Evolutionary conservation across 306 rosid species (phyloP).

Genomic region (Vicia faba): DNA sequence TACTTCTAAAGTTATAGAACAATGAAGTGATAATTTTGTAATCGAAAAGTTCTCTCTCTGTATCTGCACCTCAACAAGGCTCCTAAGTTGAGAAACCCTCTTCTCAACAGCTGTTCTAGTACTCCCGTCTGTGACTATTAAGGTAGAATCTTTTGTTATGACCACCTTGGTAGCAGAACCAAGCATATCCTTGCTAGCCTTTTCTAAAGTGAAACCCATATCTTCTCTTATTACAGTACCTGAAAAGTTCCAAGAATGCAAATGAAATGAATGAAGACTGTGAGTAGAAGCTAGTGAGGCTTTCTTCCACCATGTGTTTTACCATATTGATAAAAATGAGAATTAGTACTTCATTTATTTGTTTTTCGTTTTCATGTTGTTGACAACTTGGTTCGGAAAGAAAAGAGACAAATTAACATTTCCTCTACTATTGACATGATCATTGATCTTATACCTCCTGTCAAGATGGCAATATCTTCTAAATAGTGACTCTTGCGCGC

Average conservation of each 20-base stretch:
- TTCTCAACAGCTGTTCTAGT: slow-evolving; percentile 61
- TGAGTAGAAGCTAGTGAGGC: slow-evolving; percentile 6
- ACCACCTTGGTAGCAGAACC: slow-evolving; percentile 76
- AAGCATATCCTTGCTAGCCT: slow-evolving; percentile 57
- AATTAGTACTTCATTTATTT: too few species aligned
- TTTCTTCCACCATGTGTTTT: slow-evolving; percentile 11
- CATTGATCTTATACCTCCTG: slow-evolving; percentile 71
- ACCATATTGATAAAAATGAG: too few species aligned
- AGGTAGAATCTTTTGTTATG: slow-evolving; percentile 78
- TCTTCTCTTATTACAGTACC: slow-evolving; percentile 92
- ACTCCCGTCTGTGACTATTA: slow-evolving; percentile 83
- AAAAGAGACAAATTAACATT: too few species aligned
- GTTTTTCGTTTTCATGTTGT: too few species aligned
- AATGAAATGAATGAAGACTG: slow-evolving; percentile 26
- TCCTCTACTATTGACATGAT: too few species aligned
- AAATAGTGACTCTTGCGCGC: slow-evolving; percentile 83
- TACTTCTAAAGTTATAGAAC: slow-evolving; percentile 3
- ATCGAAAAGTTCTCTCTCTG: slow-evolving; percentile 18
- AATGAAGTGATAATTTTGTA: slow-evolving; percentile 17
- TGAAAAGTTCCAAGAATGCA: slow-evolving; percentile 37
- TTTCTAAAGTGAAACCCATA: slow-evolving; percentile 72
- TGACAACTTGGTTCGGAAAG: too few species aligned
- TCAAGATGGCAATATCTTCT: slow-evolving; percentile 92
- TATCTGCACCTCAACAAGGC: slow-evolving; percentile 71
- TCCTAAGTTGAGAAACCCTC: slow-evolving; percentile 68